Conservation (phyloP, 106 monocot species). For the Acorus gramineus region DNA sequence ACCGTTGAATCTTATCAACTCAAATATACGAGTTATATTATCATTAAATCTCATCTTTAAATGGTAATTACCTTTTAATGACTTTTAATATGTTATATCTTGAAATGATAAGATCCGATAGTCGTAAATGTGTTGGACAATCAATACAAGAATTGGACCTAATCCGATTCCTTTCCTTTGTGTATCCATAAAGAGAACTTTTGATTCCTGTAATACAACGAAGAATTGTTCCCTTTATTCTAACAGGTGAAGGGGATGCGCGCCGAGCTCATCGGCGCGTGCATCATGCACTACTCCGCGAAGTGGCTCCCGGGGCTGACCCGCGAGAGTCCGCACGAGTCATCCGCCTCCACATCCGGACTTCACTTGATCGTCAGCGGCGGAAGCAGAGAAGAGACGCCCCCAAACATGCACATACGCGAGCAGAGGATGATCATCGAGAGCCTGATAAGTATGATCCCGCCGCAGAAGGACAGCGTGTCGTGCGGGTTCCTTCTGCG, state of each 20-base stretch:
- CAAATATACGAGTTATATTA: too few species aligned
- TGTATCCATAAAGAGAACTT: too few species aligned
- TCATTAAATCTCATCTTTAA: too few species aligned
- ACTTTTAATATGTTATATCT: too few species aligned
- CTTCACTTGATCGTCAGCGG: conserved; percentile 56
- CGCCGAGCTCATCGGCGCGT: conserved; percentile 62
- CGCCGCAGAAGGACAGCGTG: conserved; percentile 69
- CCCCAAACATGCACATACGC: conserved; percentile 13
- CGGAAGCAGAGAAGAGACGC: conserved; percentile 5
- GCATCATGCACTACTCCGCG: conserved; percentile 65
- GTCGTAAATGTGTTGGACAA: too few species aligned
- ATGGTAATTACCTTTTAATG: too few species aligned
- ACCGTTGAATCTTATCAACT: too few species aligned
- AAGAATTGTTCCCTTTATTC: too few species aligned
- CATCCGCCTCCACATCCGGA: conserved; percentile 24
- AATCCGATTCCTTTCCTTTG: too few species aligned
- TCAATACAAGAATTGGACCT: too few species aligned
- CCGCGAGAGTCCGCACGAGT: conserved; percentile 16
- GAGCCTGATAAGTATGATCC: conserved; percentile 90
- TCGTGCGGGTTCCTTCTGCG: conserved; percentile 67
- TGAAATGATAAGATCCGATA: too few species aligned
- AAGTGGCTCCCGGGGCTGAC: conserved; percentile 71
- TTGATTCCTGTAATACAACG: too few species aligned
- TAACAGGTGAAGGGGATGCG: conserved; percentile 54
- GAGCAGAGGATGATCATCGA: conserved; percentile 80